Evolutionary conservation across 805 yeast species (phyloP).

Genomic region (Zygosaccharomyces pseudorouxii): DNA sequence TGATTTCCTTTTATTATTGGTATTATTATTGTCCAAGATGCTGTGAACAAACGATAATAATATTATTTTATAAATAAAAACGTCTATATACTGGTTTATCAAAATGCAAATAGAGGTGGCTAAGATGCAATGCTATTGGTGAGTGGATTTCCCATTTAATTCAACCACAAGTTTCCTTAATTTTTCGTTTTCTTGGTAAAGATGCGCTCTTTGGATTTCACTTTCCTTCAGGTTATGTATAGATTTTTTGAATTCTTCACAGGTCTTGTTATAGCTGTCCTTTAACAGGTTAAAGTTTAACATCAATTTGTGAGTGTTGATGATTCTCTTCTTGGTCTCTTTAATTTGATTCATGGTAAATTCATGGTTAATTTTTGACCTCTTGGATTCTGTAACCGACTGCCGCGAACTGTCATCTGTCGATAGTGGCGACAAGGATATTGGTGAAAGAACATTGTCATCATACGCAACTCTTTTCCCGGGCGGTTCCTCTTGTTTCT

Average conservation of each 20-base stretch:
- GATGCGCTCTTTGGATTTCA: conserved; percentile 36
- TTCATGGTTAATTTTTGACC: conserved; percentile 24
- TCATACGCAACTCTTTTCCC: conserved; percentile 1
- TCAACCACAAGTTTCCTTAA: conserved; percentile 14
- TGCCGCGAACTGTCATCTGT: conserved; percentile 15
- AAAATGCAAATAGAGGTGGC: not conserved
- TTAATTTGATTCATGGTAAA: conserved; percentile 31
- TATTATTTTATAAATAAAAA: not conserved
- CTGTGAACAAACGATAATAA: not conserved
- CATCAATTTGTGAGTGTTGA: conserved; percentile 33
- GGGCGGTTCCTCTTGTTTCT: not conserved
- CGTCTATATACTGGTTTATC: not conserved
- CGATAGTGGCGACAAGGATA: conserved; percentile 35
- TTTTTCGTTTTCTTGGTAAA: conserved; percentile 37
- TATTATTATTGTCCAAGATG: not conserved
- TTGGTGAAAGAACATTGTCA: conserved; percentile 32
- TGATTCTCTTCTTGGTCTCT: conserved; percentile 32
- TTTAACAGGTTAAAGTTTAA: conserved; percentile 33
- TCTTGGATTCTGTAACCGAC: not conserved
- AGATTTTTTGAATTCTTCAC: conserved; percentile 33
- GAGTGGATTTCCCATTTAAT: conserved; percentile 1
- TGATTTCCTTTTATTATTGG: not conserved
- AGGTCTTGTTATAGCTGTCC: conserved; percentile 33
- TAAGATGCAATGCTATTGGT: not conserved
- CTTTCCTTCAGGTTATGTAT: conserved; percentile 35